phyloP scores from a whole-genome alignment of 768 basidiomycete genomes.

The Russula sp. region DNA sequence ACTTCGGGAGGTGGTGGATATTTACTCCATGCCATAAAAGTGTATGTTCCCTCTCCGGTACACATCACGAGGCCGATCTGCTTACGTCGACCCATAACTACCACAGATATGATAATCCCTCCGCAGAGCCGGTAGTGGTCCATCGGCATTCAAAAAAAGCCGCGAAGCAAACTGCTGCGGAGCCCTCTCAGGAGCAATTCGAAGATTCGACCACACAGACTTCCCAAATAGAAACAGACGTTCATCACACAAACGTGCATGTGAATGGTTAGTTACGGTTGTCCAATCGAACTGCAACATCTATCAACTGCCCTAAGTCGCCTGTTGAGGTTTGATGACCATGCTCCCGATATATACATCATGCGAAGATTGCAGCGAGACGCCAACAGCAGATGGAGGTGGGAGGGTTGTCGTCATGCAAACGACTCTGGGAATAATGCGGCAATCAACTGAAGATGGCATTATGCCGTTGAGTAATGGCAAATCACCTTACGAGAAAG shows the following conservation, averaged over 20 bases:
- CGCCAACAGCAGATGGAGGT: not conserved
- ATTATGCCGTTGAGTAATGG: not conserved
- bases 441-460: conserved; percentile 40
- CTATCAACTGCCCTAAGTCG: not conserved
- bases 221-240: not conserved
- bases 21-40: conserved; percentile 77
- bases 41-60: conserved; percentile 41
- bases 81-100: not conserved
- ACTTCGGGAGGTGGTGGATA: conserved; percentile 86
- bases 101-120: conserved; percentile 51
- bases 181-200: not conserved
- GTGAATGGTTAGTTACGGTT: not conserved
- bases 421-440: conserved; percentile 52
- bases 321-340: not conserved
- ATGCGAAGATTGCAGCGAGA: not conserved
- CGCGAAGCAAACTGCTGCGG: conserved; percentile 26
- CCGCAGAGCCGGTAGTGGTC: conserved; percentile 45
- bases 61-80: not conserved
- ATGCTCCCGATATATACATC: not conserved
- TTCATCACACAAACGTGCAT: not conserved
- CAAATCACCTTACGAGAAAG: not conserved
- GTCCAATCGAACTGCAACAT: not conserved
- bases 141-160: conserved; percentile 33
- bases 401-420: not conserved
- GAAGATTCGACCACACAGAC: not conserved